phyloP scores from a whole-genome alignment of 371 early-diverging fungal genomes.

The Mycotypha africana region DNA sequence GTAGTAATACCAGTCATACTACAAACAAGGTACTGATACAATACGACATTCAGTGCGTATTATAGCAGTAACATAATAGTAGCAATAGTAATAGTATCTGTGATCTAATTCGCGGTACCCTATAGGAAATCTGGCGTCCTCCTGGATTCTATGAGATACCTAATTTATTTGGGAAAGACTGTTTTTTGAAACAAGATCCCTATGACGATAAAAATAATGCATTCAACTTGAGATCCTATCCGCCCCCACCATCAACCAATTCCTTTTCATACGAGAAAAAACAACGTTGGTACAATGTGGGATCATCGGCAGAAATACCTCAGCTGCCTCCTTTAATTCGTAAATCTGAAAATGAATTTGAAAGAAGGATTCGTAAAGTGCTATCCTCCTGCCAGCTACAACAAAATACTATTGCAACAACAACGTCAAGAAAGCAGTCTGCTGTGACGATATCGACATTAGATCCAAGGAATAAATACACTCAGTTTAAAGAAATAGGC shows the following conservation, averaged over 20 bases:
- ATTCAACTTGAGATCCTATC: constrained; percentile 15
- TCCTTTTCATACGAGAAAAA: constrained; percentile 11
- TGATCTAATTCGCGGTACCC: no score
- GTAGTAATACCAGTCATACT: constrained; percentile 8
- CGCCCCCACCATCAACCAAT: constrained; percentile 16
- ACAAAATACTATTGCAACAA: constrained; percentile 24
- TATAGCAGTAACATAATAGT: no score
- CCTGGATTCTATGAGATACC: constrained; percentile 43
- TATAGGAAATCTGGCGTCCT: constrained; percentile 36
- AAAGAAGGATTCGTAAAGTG: constrained; percentile 35
- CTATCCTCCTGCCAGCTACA: constrained; percentile 25
- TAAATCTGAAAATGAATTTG: constrained; percentile 44
- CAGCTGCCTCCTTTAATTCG: constrained; percentile 37
- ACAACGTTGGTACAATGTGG: constrained; percentile 41
- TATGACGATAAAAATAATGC: constrained; percentile 9
- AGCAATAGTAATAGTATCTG: no score
- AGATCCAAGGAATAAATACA: constrained; percentile 42
- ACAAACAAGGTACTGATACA: constrained; percentile 1
- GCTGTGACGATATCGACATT: constrained; percentile 22
- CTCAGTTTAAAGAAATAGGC: constrained; percentile 43
- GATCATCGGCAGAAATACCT: constrained; percentile 37
- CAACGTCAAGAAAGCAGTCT: no score
- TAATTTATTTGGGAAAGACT: constrained; percentile 38
- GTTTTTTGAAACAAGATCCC: constrained; percentile 34
- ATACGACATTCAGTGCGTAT: no score